Evolutionary conservation across 352 stramenopile species (phyloP).

Genomic region (Thraustochytrium striatum): DNA sequence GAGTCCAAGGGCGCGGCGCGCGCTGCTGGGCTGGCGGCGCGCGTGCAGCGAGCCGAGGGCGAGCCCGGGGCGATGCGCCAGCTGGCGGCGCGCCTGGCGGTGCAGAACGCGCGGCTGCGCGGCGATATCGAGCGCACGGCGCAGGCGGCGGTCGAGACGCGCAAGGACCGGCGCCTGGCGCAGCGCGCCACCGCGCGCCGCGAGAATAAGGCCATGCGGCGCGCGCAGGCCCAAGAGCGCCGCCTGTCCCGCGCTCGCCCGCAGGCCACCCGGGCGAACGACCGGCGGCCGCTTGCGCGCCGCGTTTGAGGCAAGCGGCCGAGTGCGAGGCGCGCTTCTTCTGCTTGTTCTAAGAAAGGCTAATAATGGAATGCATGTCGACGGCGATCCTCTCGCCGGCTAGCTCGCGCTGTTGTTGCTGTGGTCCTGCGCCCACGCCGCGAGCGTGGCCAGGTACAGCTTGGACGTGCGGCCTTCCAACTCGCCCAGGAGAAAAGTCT

Average conservation of each 20-base stretch:
- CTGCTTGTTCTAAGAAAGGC: no score
- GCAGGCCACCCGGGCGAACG: neutral
- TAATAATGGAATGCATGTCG: neutral
- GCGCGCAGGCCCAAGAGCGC: neutral
- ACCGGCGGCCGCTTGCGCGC: neutral
- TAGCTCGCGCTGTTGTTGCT: no score
- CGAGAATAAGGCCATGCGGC: neutral
- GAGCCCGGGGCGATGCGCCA: neutral
- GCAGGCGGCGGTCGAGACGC: neutral
- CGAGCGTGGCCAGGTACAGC: neutral
- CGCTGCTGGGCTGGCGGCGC: no score
- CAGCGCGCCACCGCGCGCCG: neutral
- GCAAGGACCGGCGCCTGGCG: neutral
- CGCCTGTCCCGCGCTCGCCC: neutral
- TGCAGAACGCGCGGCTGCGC: neutral
- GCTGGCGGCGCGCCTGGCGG: neutral
- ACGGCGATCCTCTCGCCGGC: neutral
- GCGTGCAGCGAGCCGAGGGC: no score
- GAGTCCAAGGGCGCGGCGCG: neutral
- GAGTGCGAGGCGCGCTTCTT: neutral
- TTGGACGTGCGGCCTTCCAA: slow-evolving; percentile 4
- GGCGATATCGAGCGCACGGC: neutral
- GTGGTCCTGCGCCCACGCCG: no score
- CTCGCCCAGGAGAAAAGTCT: neutral
- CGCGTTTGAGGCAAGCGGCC: neutral